Percentiles rank a stretch among this genome's conserved stretches.
phyloP scores from a whole-genome alignment of 106 monocot species.

The Allium sativum region DNA sequence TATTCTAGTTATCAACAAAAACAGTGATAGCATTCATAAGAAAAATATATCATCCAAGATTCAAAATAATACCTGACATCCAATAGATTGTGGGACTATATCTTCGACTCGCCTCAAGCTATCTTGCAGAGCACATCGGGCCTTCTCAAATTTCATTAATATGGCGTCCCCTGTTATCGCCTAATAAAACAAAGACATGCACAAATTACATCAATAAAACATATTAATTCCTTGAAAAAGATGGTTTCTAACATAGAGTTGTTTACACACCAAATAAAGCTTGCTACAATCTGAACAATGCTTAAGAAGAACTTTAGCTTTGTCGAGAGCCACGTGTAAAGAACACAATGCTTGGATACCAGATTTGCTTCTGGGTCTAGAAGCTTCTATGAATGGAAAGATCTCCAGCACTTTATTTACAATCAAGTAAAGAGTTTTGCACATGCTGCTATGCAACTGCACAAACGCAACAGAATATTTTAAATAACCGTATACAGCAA shows the following conservation, averaged over 20 bases:
- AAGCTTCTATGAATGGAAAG: conserved; percentile 75
- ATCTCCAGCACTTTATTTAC: conserved; percentile 63
- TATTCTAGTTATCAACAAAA: too few relatives aligned
- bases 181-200: conserved; percentile 21
- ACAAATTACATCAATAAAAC: background rate
- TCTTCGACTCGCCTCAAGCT: conserved; percentile 56
- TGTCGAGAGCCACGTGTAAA: conserved; percentile 73
- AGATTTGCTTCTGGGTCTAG: conserved; percentile 82
- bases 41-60: too few relatives aligned
- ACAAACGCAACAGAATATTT: background rate
- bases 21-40: too few relatives aligned
- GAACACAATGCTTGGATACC: conserved; percentile 81
- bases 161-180: conserved; percentile 79
- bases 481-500: background rate
- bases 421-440: conserved; percentile 35
- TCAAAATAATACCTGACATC: conserved; percentile 41
- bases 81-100: conserved; percentile 63
- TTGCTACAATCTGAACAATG: conserved; percentile 90
- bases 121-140: conserved; percentile 52
- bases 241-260: background rate
- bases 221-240: background rate
- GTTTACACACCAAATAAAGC: conserved; percentile 67
- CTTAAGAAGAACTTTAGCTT: conserved; percentile 67
- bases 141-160: conserved; percentile 77
- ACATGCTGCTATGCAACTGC: conserved; percentile 79